phyloP scores from a whole-genome alignment of 257 asterid species.

The Solanum tarijense region DNA sequence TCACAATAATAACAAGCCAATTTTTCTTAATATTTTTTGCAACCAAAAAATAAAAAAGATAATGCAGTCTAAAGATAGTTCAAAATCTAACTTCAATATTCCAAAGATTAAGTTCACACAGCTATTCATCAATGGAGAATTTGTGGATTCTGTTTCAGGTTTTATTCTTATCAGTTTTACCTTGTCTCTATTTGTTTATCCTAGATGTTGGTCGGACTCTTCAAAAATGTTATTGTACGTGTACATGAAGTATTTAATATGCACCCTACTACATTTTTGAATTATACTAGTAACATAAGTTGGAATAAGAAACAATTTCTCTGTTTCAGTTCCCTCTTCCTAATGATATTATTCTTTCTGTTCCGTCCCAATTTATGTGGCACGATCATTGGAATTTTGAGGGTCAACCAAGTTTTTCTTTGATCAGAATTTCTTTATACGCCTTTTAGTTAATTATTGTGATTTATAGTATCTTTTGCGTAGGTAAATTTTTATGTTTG shows the following conservation, averaged over 20 bases:
- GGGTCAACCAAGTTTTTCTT: too few species aligned
- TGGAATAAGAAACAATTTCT: background rate
- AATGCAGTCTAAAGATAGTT: background rate
- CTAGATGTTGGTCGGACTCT: background rate
- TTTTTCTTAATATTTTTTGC: background rate
- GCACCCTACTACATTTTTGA: background rate
- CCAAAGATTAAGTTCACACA: slow-evolving; percentile 23
- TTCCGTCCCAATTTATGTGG: background rate
- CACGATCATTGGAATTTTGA: background rate
- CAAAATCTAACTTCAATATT: background rate
- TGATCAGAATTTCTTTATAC: background rate
- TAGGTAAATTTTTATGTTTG: too few species aligned
- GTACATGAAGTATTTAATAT: background rate
- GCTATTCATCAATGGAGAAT: slow-evolving; percentile 28
- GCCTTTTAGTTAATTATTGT: too few species aligned
- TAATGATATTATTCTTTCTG: background rate
- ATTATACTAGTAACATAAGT: background rate
- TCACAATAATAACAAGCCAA: background rate
- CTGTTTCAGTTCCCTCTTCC: background rate
- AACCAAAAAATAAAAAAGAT: background rate
- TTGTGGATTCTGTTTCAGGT: slow-evolving; percentile 31
- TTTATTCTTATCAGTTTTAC: background rate
- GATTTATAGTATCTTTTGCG: too few species aligned
- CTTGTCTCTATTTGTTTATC: background rate
- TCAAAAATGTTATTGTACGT: background rate